Percentiles rank a stretch among this genome's conserved stretches.
These are phyloP conservation scores for Leccinum arenicola DNA, from an alignment of 768 basidiomycete species.

Conservation along the genomic window DNA sequence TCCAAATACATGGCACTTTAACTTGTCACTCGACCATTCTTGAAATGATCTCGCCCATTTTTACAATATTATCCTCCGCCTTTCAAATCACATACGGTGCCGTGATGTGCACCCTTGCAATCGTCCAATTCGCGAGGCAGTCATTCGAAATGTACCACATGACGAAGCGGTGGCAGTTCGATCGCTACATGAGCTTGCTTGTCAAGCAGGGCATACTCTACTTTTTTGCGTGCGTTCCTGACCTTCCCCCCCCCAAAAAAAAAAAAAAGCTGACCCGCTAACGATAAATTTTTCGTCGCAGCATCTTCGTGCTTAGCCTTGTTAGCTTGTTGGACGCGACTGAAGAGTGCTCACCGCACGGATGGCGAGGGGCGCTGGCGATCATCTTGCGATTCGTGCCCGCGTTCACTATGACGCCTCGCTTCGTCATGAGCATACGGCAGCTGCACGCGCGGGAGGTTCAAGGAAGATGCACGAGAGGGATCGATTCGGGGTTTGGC, in stretches of 20 bases:
- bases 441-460: not conserved
- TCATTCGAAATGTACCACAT: not conserved
- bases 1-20: not conserved
- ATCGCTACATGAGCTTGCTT: not conserved
- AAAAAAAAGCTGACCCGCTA: not conserved
- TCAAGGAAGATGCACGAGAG: not conserved
- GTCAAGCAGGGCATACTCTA: not conserved
- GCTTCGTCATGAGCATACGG: not conserved
- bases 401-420: not conserved
- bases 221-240: not conserved
- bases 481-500: not conserved
- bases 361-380: not conserved
- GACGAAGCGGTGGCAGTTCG: not conserved
- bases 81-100: not conserved
- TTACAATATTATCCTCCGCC: too few species aligned
- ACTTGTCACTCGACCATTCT: not conserved
- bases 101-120: not conserved
- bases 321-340: not conserved
- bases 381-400: not conserved
- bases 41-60: not conserved
- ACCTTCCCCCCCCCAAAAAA: too few species aligned
- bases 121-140: not conserved
- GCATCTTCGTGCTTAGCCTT: not conserved
- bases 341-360: too few species aligned
- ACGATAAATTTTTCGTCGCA: not conserved